Percentiles rank a stretch among this genome's conserved stretches.
phyloP scores from a whole-genome alignment of 1,139 yeast genomes.

The Suhomyces bokatorum region DNA sequence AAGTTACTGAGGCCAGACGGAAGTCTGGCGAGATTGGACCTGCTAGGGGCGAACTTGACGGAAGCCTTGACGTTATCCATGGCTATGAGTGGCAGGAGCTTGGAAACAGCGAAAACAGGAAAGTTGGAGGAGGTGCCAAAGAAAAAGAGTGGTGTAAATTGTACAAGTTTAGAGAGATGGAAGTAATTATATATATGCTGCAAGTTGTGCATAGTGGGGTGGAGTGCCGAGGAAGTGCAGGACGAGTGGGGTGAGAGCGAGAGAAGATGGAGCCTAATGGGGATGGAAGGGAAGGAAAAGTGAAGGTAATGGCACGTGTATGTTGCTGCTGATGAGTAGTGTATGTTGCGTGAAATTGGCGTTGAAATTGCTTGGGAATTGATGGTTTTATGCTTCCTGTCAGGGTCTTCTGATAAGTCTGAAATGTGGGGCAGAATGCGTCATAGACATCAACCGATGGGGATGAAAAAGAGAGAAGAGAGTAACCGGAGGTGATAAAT shows the following conservation, averaged over 20 bases:
- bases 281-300: not conserved
- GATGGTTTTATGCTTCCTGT: not conserved
- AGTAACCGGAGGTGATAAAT: not conserved
- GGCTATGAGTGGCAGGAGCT: not conserved
- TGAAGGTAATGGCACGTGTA: not conserved
- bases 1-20: slow-evolving; percentile 53
- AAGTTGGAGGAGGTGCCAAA: not conserved
- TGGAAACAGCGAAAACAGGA: not conserved
- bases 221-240: slow-evolving; percentile 13
- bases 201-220: not conserved
- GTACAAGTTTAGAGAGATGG: no score
- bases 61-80: slow-evolving; percentile 44
- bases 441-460: not conserved
- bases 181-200: not conserved
- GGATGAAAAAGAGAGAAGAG: not conserved
- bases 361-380: no score
- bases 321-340: not conserved
- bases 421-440: slow-evolving; percentile 5
- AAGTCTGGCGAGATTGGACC: slow-evolving; percentile 59
- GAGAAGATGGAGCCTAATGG: not conserved
- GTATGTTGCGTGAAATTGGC: not conserved
- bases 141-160: not conserved
- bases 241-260: slow-evolving; percentile 2
- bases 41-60: slow-evolving; percentile 34
- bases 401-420: not conserved